Conservation (phyloP, 2,329 filamentous ascomycete species). For the Trichoderma sp. region DNA sequence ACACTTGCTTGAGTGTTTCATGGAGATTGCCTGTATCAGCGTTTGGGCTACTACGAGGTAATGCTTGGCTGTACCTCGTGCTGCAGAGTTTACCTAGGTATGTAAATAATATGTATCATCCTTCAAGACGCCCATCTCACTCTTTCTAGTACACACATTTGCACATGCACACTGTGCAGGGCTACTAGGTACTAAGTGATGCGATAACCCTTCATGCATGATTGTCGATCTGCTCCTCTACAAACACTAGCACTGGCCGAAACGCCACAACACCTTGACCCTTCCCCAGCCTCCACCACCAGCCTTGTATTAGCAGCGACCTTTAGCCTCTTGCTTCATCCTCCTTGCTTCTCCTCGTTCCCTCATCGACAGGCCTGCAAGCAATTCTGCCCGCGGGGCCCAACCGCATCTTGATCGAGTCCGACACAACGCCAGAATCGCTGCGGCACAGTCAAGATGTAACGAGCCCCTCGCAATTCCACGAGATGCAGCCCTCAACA, state of each 20-base stretch:
- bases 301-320: background rate
- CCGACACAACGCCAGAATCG: background rate
- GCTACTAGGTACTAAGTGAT: background rate
- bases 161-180: background rate
- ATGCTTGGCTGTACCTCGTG: background rate
- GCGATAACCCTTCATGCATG: background rate
- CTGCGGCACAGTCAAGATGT: conserved; percentile 40
- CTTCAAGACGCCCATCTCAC: no score
- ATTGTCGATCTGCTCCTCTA: background rate
- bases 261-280: background rate
- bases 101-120: no score
- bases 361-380: background rate
- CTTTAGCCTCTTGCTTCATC: background rate
- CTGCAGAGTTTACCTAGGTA: background rate
- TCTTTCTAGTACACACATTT: background rate
- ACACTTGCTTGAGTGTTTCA: background rate
- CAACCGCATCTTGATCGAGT: background rate
- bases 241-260: background rate
- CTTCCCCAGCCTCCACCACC: background rate
- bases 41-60: no score
- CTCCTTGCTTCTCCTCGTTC: background rate
- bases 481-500: conserved; percentile 46
- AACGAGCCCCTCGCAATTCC: conserved; percentile 32
- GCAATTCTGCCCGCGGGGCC: background rate
- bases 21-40: background rate